phyloP scores from a whole-genome alignment of 345 rosid genomes.

The Acer campestre region DNA sequence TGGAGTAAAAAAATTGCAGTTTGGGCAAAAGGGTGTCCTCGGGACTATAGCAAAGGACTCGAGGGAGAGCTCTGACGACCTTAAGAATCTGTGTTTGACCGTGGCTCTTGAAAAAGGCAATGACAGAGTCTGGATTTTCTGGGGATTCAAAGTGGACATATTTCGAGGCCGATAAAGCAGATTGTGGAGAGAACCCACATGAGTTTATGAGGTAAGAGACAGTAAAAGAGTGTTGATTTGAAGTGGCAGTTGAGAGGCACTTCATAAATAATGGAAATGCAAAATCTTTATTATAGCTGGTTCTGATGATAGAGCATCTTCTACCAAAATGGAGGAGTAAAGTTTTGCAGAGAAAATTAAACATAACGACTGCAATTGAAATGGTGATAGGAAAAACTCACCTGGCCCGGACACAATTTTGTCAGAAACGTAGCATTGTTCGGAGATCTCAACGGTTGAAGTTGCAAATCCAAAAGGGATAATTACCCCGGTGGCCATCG shows the following conservation, averaged over 20 bases:
- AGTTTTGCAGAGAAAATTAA: neutral
- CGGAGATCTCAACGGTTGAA: too few species aligned
- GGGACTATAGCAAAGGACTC: constrained; percentile 8
- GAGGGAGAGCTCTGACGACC: constrained; percentile 18
- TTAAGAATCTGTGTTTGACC: constrained; percentile 29
- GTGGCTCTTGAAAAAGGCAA: constrained; percentile 16
- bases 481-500: too few species aligned
- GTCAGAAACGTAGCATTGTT: too few species aligned
- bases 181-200: constrained; percentile 23
- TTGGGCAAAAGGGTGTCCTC: constrained; percentile 40
- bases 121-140: constrained; percentile 14
- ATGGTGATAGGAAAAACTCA: too few species aligned
- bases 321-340: neutral
- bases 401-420: too few species aligned
- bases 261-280: neutral
- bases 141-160: neutral
- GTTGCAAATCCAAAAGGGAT: too few species aligned
- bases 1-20: constrained; percentile 35
- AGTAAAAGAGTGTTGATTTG: constrained; percentile 11
- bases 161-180: constrained; percentile 16
- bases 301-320: neutral
- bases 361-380: constrained; percentile 1
- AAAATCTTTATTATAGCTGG: neutral
- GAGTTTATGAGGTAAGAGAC: constrained; percentile 24
- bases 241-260: neutral